Base-by-base conservation (phyloP, 2,329 filamentous ascomycete species). In the Penicillium sp. region DNA sequence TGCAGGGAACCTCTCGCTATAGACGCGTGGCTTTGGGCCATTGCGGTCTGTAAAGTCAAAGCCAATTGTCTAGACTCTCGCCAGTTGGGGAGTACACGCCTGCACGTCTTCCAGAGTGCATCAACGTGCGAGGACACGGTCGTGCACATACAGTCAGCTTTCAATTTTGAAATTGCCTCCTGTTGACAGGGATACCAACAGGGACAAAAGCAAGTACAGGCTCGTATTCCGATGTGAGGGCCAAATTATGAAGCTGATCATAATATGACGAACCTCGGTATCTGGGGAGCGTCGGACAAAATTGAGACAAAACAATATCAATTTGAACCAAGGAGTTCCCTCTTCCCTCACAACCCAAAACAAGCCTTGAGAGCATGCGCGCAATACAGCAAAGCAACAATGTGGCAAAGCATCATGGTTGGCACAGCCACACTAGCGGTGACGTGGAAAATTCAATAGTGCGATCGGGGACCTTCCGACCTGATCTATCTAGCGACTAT, bases 391-490 rank as follows among this genome's bases (percentile, higher is more conserved):
- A 33, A 11, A 37, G 33, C 14, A 42, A 42, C 19, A 42, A 3
- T 25, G 29, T 23, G 48, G 48, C 48, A n/a, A 29, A 29, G 27
- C 27, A 26, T n/a, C 14, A 46, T 26, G 9, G 14, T 3, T n/a
- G 7, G 44, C 25, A 8, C 39, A 42, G n/a, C 46, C 46, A 37
- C 47, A 50, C 19, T 33, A 16, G 33, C 48, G 48, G 48, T 39
- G 48, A 50, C 48, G 14, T 26, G 35, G 48, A 39, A 25, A 42
- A 50, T 29, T 50, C 48, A 50, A 50, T 50, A 50, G 48, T 42
- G 48, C 33, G 35, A 54, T 54, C 43, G 52, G 33, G 25, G 26
- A 21, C 23, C 33, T 13, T 23, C 39, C 39, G 39, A 42, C 39
- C n/a, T 42, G 48, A 50, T 50, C 29, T 7, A 25, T 42, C 33